These are phyloP conservation scores for Aspergillus quadrilineatus DNA, from an alignment of 2,329 filamentous ascomycete species.

Conservation along the genomic window DNA sequence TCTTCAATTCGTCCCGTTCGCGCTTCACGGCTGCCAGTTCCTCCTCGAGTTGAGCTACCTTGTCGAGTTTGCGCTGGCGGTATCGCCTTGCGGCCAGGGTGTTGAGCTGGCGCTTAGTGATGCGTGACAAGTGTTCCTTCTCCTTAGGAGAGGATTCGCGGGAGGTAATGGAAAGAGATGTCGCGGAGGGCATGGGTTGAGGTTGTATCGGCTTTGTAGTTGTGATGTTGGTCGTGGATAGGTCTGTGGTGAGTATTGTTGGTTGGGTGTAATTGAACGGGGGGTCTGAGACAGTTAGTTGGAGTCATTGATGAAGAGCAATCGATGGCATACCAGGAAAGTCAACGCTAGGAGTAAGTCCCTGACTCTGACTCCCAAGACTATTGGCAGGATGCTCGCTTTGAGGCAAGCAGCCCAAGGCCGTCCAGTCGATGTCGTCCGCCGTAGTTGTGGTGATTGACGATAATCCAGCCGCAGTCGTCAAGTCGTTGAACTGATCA, in stretches of 20 bases:
- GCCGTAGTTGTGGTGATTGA: background rate
- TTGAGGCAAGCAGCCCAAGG: slow-evolving; percentile 9
- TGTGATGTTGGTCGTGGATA: background rate
- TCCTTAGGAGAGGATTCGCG: slow-evolving; percentile 14
- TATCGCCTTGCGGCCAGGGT: slow-evolving; percentile 38
- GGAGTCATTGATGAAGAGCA: background rate
- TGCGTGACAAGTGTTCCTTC: slow-evolving; percentile 18
- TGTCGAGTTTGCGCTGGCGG: slow-evolving; percentile 36
- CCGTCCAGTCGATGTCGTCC: slow-evolving; percentile 9
- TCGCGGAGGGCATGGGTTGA: slow-evolving; percentile 7
- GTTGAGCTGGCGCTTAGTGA: slow-evolving; percentile 37
- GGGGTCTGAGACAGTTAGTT: background rate
- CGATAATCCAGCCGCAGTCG: slow-evolving; percentile 5
- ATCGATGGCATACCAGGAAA: slow-evolving; percentile 6
- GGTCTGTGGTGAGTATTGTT: background rate
- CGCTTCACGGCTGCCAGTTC: slow-evolving; percentile 32
- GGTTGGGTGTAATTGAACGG: slow-evolving; percentile 3
- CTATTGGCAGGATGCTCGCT: slow-evolving; percentile 1
- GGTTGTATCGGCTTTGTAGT: background rate
- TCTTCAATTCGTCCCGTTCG: slow-evolving; percentile 37
- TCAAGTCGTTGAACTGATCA: background rate
- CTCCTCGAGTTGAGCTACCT: slow-evolving; percentile 33
- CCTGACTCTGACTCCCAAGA: slow-evolving; percentile 1
- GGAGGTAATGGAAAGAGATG: slow-evolving; percentile 3
- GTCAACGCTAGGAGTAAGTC: background rate